Percentiles rank a stretch among this genome's conserved stretches.
Evolutionary conservation across 139 green algal genomes (phyloP).

Genomic region (Marvania coccoides): DNA sequence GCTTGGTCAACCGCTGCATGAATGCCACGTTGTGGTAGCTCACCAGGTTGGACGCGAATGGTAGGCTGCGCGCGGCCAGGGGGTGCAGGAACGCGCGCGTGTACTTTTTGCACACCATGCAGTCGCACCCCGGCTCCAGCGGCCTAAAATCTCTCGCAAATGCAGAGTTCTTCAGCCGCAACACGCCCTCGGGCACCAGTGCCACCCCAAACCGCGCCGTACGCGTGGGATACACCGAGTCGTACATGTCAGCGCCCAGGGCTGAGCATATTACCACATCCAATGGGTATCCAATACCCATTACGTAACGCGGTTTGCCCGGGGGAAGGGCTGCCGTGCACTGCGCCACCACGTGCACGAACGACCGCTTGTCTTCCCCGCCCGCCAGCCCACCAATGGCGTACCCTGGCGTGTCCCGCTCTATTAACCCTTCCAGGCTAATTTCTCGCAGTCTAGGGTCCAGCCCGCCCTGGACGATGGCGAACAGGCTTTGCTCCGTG

Average conservation of each 20-base stretch:
- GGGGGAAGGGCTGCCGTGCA: slow-evolving; percentile 61
- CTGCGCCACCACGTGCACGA: slow-evolving; percentile 73
- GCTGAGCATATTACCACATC: slow-evolving; percentile 92
- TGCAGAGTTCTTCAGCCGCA: slow-evolving; percentile 70
- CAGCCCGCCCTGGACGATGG: slow-evolving; percentile 69
- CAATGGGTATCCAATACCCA: slow-evolving; percentile 87
- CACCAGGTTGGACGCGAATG: slow-evolving; percentile 66
- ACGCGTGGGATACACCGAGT: slow-evolving; percentile 91
- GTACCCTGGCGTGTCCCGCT: slow-evolving; percentile 74
- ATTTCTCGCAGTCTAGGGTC: slow-evolving; percentile 61
- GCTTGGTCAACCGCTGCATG: slow-evolving; percentile 57
- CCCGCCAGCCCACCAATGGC: slow-evolving; percentile 92
- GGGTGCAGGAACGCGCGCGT: slow-evolving; percentile 77
- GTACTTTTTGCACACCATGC: slow-evolving; percentile 70
- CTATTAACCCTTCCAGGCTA: slow-evolving; percentile 60
- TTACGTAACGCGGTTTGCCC: slow-evolving; percentile 93
- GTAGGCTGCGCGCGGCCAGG: slow-evolving; percentile 53
- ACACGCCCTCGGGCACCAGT: slow-evolving; percentile 65
- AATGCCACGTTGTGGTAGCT: slow-evolving; percentile 88
- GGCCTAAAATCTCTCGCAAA: slow-evolving; percentile 61
- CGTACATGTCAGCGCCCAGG: slow-evolving; percentile 93
- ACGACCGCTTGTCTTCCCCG: slow-evolving; percentile 88
- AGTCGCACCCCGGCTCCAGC: slow-evolving; percentile 65
- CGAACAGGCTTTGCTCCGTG: slow-evolving; percentile 87
- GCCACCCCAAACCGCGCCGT: slow-evolving; percentile 94